These are phyloP conservation scores for Cryomyces minteri DNA, from an alignment of 495 filamentous ascomycete species.

Conservation along the genomic window DNA sequence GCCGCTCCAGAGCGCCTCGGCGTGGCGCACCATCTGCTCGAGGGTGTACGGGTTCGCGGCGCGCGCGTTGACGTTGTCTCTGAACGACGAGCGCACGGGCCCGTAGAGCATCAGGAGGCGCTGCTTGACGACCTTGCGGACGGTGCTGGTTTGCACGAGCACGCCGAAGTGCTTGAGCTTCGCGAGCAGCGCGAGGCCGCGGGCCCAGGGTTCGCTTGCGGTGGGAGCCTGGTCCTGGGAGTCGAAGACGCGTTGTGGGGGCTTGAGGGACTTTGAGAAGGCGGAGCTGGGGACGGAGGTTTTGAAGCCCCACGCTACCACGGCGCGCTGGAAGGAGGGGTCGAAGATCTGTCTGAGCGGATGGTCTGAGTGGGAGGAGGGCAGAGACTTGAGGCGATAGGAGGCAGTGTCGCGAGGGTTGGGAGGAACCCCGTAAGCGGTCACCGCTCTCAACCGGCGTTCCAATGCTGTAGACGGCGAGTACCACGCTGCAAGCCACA, in stretches of 20 bases:
- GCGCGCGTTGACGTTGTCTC: slow-evolving; percentile 12
- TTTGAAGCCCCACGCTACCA: slow-evolving; percentile 43
- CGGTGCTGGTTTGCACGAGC: slow-evolving; percentile 15
- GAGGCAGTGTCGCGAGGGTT: background rate
- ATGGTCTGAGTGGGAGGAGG: slow-evolving; percentile 7
- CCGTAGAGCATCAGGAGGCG: slow-evolving; percentile 35
- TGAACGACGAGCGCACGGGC: slow-evolving; percentile 12
- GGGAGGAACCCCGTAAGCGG: slow-evolving; percentile 19
- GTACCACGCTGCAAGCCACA: slow-evolving; percentile 6
- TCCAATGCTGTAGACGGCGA: background rate
- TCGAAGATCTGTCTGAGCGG: slow-evolving; percentile 28
- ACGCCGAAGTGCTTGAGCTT: slow-evolving; percentile 29
- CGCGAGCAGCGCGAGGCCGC: slow-evolving; percentile 32
- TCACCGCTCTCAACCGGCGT: slow-evolving; percentile 22
- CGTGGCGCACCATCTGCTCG: slow-evolving; percentile 8
- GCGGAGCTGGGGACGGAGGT: slow-evolving; percentile 7
- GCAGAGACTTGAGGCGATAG: slow-evolving; percentile 1
- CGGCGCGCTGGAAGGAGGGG: slow-evolving; percentile 27
- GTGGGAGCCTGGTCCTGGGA: slow-evolving; percentile 1
- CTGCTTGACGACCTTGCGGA: slow-evolving; percentile 26
- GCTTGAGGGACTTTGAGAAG: background rate
- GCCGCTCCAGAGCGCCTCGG: slow-evolving; percentile 12
- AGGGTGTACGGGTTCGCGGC: slow-evolving; percentile 3
- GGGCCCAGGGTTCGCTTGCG: slow-evolving; percentile 23
- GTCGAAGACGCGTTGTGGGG: slow-evolving; percentile 3